Evolutionary conservation across 2,329 filamentous ascomycete genomes (phyloP), one percentile per base, ranked within the genome.

Genomic region (Botrytis byssoidea): DNA sequence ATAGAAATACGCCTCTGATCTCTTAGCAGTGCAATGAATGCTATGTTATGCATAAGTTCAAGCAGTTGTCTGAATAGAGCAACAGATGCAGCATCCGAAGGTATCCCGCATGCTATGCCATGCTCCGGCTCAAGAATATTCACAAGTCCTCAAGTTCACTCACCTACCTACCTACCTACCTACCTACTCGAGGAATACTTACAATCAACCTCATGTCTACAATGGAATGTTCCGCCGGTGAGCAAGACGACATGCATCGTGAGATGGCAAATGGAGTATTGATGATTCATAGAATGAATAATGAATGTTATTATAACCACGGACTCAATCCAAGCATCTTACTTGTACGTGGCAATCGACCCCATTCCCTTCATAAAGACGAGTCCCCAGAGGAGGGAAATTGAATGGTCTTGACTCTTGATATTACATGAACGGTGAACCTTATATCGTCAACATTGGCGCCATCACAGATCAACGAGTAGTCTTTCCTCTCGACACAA

Each of bases 231-330:
- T n/a, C 60, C 67, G 22, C 35, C 70, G 70, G 59, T 71, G 70
- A 71, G 60, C n/a, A 46, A 71, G 20, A 40, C 60, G 20, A 40
- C 60, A 61, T 65, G 70, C 70, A 71, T 71, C 46, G 59, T 71
- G 70, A 55, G 70, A 71, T 71, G 70, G 59, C 70, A 55, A n/a
- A 22, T 16, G 44, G n/a, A 69, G 48, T 20, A 16, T 29, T 8
- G 29, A 32, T 61, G 51, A 55, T 55, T n/a, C 51, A 55, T 16
- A 16, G 59, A 40, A 61, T 48, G 35, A 57, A 67, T 40, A 35
- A 25, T 25, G 18, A 35, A 25, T 25, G 18, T 10, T 25, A 40
- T 6, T 32, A 37, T n/a, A 18, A 18, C 42, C 18, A 44, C 44
- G 7, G 18, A 65, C 42, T 44, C 37, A 8, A 22, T 67, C 44